These are phyloP conservation scores for Scheffersomyces segobiensis DNA, from an alignment of 1,139 yeast genomes.

Conservation along the genomic window DNA sequence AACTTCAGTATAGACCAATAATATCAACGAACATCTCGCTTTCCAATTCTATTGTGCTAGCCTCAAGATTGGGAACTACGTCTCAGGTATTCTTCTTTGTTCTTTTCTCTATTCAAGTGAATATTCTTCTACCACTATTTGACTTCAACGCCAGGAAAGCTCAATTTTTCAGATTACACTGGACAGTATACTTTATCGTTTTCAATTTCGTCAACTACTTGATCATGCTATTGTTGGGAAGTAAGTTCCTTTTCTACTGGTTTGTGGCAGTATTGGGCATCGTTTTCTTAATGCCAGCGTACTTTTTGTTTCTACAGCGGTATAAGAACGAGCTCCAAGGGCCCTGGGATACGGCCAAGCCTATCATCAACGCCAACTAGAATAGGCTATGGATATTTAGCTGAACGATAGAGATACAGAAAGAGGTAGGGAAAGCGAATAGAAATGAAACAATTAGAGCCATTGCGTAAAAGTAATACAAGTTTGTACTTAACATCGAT, in stretches of 20 bases:
- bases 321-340: slow-evolving; percentile 89
- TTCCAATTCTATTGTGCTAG: slow-evolving; percentile 85
- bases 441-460: too few relatives aligned
- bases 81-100: slow-evolving; percentile 81
- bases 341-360: slow-evolving; percentile 92
- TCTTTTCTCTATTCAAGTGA: slow-evolving; percentile 67
- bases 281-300: slow-evolving; percentile 63
- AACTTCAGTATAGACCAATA: slow-evolving; percentile 50
- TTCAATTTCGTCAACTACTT: slow-evolving; percentile 23
- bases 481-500: background rate
- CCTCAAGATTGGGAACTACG: slow-evolving; percentile 76
- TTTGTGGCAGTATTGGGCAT: slow-evolving; percentile 46
- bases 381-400: background rate
- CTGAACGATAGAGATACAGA: background rate
- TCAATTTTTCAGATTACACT: slow-evolving; percentile 28
- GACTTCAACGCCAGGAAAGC: slow-evolving; percentile 56
- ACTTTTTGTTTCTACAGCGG: slow-evolving; percentile 70
- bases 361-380: slow-evolving; percentile 31
- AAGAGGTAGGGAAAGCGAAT: background rate
- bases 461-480: too few relatives aligned
- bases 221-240: slow-evolving; percentile 37
- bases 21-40: slow-evolving; percentile 80
- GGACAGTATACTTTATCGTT: slow-evolving; percentile 27
- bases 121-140: slow-evolving; percentile 72
- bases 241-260: slow-evolving; percentile 50